A percentile compares a stretch with the other conserved stretches of the same genome.
Evolutionary conservation across 306 rosid species (phyloP).

Genomic region (Acacia confusa): DNA sequence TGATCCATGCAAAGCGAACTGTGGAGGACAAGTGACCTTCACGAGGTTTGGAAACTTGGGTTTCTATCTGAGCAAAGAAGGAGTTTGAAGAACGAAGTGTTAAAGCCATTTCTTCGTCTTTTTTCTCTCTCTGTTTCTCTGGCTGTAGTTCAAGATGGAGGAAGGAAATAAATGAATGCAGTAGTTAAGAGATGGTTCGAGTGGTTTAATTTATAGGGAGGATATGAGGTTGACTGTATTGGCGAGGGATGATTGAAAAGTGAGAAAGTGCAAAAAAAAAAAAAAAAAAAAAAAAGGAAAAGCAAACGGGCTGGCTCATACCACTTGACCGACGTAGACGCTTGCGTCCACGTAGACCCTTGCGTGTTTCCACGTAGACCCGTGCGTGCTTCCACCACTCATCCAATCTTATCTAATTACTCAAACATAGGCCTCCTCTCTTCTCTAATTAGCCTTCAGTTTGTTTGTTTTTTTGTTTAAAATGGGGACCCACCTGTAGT

Average conservation of each 20-base stretch:
- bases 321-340: background rate
- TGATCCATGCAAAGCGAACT: conserved; percentile 45
- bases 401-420: conserved; percentile 43
- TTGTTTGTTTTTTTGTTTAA: background rate
- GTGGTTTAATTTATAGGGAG: conserved; percentile 46
- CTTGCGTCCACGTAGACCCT: background rate
- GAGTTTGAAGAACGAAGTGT: conserved; percentile 68
- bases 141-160: conserved; percentile 1
- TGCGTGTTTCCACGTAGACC: background rate
- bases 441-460: conserved; percentile 13
- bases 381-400: conserved; percentile 43
- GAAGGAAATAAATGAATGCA: conserved; percentile 30
- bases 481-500: background rate
- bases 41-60: conserved; percentile 42
- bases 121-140: background rate
- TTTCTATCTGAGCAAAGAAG: conserved; percentile 56
- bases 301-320: conserved; percentile 22
- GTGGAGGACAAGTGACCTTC: conserved; percentile 39
- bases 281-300: background rate
- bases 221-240: conserved; percentile 45
- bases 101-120: conserved; percentile 50
- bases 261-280: conserved; percentile 56
- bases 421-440: background rate
- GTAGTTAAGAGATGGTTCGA: conserved; percentile 4
- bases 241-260: conserved; percentile 56